phyloP scores from a whole-genome alignment of 805 yeast species.

The Spathaspora sp. region DNA sequence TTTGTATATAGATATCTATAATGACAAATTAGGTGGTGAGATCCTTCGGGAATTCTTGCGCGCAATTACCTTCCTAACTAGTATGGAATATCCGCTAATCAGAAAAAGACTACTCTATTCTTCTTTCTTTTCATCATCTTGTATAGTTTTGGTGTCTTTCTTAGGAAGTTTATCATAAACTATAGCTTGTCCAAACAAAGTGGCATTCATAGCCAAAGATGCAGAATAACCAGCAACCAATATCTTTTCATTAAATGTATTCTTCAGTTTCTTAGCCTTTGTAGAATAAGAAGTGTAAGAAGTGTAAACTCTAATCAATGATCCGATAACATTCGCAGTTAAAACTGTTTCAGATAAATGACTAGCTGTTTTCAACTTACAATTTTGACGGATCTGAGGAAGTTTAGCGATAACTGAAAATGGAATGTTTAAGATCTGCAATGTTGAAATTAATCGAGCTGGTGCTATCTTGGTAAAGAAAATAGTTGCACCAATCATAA shows the following conservation, averaged over 20 bases:
- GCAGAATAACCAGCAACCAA: constrained; percentile 38
- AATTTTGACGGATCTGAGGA: constrained; percentile 37
- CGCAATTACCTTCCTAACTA: background rate
- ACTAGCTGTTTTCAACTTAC: constrained; percentile 29
- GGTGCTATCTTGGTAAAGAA: constrained; percentile 33
- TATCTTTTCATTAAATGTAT: constrained; percentile 22
- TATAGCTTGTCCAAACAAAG: constrained; percentile 32
- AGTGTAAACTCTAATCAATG: constrained; percentile 37
- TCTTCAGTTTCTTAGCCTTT: constrained; percentile 16
- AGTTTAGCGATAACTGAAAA: constrained; percentile 33
- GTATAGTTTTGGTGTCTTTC: constrained; percentile 3
- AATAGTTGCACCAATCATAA: constrained; percentile 23
- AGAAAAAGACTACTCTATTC: background rate
- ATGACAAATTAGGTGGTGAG: background rate
- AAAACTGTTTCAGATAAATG: constrained; percentile 38
- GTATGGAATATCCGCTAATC: background rate
- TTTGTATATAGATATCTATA: background rate
- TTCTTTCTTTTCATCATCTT: constrained; percentile 6
- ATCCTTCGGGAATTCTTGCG: background rate
- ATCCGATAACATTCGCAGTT: constrained; percentile 38
- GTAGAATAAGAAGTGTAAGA: constrained; percentile 26
- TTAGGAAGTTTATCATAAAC: constrained; percentile 16
- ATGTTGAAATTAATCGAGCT: constrained; percentile 18
- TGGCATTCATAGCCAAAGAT: constrained; percentile 30
- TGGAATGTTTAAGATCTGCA: constrained; percentile 38